Evolutionary conservation across 2,329 filamentous ascomycete species (phyloP).

Genomic region (Elsinoe perseae): DNA sequence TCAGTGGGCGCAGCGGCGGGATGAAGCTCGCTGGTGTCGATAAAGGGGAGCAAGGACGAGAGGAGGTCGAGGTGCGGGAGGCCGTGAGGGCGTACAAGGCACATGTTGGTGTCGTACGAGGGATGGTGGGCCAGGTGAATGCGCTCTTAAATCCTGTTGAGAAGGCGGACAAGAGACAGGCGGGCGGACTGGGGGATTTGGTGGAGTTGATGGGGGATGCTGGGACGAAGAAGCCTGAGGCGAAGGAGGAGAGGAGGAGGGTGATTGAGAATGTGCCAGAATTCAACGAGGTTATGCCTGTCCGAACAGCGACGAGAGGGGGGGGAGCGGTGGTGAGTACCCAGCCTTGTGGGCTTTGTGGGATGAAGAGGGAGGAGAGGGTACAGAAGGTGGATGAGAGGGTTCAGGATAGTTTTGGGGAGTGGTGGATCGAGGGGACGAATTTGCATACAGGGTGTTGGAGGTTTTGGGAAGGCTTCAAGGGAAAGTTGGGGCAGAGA

Average conservation of each 20-base stretch:
- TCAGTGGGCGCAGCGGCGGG: constrained; percentile 60
- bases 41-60: constrained; percentile 70
- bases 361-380: constrained; percentile 79
- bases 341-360: constrained; percentile 76
- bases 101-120: constrained; percentile 65
- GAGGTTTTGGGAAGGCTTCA: constrained; percentile 78
- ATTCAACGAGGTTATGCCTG: constrained; percentile 58
- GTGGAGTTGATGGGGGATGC: constrained; percentile 84
- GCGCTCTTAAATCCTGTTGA: constrained; percentile 41
- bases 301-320: constrained; percentile 53
- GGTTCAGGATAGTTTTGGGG: constrained; percentile 84
- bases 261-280: constrained; percentile 53
- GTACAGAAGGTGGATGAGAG: constrained; percentile 65
- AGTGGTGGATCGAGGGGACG: constrained; percentile 80
- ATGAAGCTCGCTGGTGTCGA: constrained; percentile 91
- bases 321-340: constrained; percentile 66
- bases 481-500: constrained; percentile 59
- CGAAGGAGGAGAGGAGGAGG: constrained; percentile 47
- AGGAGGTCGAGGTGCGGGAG: constrained; percentile 78
- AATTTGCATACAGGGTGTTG: constrained; percentile 54
- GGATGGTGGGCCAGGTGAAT: constrained; percentile 56
- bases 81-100: constrained; percentile 67
- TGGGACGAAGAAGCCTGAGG: constrained; percentile 55
- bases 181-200: constrained; percentile 70
- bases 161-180: constrained; percentile 22